phyloP scores from a whole-genome alignment of 768 basidiomycete genomes.

The Boletellus ananiceps region DNA sequence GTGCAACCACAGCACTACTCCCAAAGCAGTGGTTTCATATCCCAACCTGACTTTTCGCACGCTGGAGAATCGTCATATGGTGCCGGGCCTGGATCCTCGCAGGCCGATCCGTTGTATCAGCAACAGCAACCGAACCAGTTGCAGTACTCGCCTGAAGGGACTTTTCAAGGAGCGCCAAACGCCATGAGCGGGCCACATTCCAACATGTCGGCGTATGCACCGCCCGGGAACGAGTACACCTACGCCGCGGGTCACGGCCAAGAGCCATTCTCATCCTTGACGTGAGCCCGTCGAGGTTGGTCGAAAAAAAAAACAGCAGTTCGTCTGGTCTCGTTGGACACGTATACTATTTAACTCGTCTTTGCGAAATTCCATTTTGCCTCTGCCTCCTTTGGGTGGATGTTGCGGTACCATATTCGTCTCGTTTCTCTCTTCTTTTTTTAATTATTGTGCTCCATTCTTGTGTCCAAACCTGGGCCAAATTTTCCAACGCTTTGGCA shows the following conservation, averaged over 20 bases:
- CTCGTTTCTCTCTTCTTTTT: neutral
- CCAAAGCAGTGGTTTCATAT: conserved; percentile 8
- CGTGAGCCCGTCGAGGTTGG: conserved; percentile 8
- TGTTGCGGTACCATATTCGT: conserved; percentile 2
- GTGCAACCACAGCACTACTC: conserved; percentile 19
- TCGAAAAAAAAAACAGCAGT: neutral
- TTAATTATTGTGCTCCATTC: conserved; percentile 11
- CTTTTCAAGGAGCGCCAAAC: conserved; percentile 12
- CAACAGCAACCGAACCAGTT: conserved; percentile 6
- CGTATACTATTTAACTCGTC: conserved; percentile 5
- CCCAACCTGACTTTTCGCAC: conserved; percentile 11
- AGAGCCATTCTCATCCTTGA: conserved; percentile 20
- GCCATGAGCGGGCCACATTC: conserved; percentile 12
- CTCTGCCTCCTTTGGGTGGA: conserved; percentile 1
- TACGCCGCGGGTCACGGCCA: conserved; percentile 21
- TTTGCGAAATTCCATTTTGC: neutral
- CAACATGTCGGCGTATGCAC: conserved; percentile 14
- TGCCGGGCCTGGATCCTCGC: conserved; percentile 10
- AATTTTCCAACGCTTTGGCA: conserved; percentile 4
- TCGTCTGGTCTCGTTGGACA: neutral
- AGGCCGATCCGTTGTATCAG: conserved; percentile 11
- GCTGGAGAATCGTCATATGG: conserved; percentile 16
- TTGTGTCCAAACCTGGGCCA: conserved; percentile 8
- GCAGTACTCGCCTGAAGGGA: conserved; percentile 18
- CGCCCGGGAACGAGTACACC: conserved; percentile 20